These are phyloP conservation scores for Beauveria asiatica DNA, from an alignment of 2,329 filamentous ascomycete genomes.

Conservation along the genomic window DNA sequence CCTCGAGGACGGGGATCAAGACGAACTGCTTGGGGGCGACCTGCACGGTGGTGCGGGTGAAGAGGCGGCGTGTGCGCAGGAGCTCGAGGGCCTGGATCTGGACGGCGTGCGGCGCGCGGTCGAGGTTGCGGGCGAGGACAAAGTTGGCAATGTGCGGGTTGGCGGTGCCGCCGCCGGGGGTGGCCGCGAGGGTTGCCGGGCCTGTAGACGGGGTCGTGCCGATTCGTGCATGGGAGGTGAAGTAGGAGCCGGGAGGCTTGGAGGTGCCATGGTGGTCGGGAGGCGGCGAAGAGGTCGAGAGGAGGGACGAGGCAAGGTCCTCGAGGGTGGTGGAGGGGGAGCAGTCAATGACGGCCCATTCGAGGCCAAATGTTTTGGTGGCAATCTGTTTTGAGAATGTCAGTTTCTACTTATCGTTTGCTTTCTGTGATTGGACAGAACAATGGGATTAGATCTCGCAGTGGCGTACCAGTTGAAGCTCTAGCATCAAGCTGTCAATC, in stretches of 20 bases:
- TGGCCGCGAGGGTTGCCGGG: conserved; percentile 11
- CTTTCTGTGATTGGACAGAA: background rate
- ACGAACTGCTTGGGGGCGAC: conserved; percentile 70
- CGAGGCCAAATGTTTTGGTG: conserved; percentile 62
- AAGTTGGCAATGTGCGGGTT: conserved; percentile 62
- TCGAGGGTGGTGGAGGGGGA: conserved; percentile 66
- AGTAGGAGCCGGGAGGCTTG: conserved; percentile 22
- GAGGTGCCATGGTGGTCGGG: conserved; percentile 16
- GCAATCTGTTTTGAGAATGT: conserved; percentile 42
- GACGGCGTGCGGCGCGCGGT: conserved; percentile 62
- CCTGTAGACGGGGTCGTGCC: background rate
- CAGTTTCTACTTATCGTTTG: background rate
- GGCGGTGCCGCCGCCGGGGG: background rate
- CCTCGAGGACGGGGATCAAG: conserved; percentile 63
- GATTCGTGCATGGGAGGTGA: conserved; percentile 14
- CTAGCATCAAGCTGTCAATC: conserved; percentile 61
- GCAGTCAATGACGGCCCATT: conserved; percentile 64
- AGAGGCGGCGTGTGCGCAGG: conserved; percentile 69
- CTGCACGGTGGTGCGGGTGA: conserved; percentile 66
- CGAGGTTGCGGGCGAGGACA: conserved; percentile 72
- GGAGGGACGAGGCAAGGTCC: conserved; percentile 66
- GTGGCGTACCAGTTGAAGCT: conserved; percentile 56
- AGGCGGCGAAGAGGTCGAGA: conserved; percentile 28
- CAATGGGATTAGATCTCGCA: no score
- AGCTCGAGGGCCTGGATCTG: conserved; percentile 78